Evolutionary conservation across 129 eudicot species (phyloP), one percentile per base, ranked within the genome.

Genomic region (Logfia minima): DNA sequence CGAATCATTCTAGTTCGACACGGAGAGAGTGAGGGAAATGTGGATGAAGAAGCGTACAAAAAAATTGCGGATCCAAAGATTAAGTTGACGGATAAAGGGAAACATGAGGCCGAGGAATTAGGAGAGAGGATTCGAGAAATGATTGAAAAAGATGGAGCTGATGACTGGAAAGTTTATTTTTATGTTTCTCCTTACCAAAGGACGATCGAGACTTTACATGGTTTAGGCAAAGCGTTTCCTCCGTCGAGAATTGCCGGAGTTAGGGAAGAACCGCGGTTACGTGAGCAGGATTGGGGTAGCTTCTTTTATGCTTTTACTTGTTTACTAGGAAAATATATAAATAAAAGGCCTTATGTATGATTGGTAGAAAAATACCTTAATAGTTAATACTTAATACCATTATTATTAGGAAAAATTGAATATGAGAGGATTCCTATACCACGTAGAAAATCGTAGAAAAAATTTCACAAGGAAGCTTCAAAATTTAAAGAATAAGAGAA

Each of bases 1-100:
- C 74, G 95, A 76, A 91, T 91, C 51, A 88, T 91, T 24, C 83
- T 91, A 3, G 95, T 91, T 2, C 78, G 97, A 4, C 97, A 91
- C 67, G 97, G 97, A 13, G 83, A 91, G 85, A 91, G 97, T 70
- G 90, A 88, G 43, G 97, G 97, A 65, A 91, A 91, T 34, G 89
- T 88, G 6, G 97, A 91, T 35, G 97, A 91, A 71, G 77, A 82
- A 0, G 87, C 82, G 6, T 91, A 91, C 76, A 87, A 94, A 0
- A 79, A 87, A 69, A 92, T 91, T 37, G 94, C 97, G 0, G 97
- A 91, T 74, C 92, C 94, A 8, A 85, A 79, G 63, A 86, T 91
- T 48, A 70, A 77, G 32, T 67, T 91, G 37, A 91, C 97, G 22
- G 79, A 81, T 66, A 85, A 75, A 80, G 97, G 97, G 21, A 24